Evolutionary conservation across 148 eudicot species (phyloP).

Genomic region (Spergularia bocconei): DNA sequence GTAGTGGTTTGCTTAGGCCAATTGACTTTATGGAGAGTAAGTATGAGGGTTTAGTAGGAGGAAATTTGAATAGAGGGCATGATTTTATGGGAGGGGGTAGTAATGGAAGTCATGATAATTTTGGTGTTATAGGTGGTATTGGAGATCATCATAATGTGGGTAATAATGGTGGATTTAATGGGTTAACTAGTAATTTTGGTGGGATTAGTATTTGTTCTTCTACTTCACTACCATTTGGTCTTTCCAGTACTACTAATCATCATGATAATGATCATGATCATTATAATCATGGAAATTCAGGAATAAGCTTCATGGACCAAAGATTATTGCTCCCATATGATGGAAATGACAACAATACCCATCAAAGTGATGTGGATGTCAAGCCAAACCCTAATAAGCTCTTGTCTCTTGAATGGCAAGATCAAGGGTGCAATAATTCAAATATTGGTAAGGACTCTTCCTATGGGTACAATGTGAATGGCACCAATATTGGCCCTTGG

Average conservation of each 20-base stretch:
- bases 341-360: constrained; percentile 34
- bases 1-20: constrained; percentile 36
- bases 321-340: constrained; percentile 42
- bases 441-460: constrained; percentile 34
- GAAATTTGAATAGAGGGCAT: constrained; percentile 29
- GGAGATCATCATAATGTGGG: constrained; percentile 28
- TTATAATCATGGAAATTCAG: constrained; percentile 21
- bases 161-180: constrained; percentile 17
- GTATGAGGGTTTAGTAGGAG: constrained; percentile 39
- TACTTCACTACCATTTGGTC: constrained; percentile 20
- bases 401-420: constrained; percentile 77
- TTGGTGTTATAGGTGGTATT: constrained; percentile 32
- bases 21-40: constrained; percentile 64
- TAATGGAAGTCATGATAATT: constrained; percentile 30
- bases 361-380: constrained; percentile 46
- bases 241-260: constrained; percentile 16
- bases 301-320: constrained; percentile 36
- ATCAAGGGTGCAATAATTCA: constrained; percentile 39
- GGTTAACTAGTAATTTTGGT: constrained; percentile 15
- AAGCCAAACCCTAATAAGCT: constrained; percentile 81
- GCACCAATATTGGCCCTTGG: constrained; percentile 47
- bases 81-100: constrained; percentile 48
- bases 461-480: constrained; percentile 46
- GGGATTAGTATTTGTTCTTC: constrained; percentile 24
- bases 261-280: constrained; percentile 1